Conservation (phyloP, 495 filamentous ascomycete genomes). For the Aspergillus avenaceus region DNA sequence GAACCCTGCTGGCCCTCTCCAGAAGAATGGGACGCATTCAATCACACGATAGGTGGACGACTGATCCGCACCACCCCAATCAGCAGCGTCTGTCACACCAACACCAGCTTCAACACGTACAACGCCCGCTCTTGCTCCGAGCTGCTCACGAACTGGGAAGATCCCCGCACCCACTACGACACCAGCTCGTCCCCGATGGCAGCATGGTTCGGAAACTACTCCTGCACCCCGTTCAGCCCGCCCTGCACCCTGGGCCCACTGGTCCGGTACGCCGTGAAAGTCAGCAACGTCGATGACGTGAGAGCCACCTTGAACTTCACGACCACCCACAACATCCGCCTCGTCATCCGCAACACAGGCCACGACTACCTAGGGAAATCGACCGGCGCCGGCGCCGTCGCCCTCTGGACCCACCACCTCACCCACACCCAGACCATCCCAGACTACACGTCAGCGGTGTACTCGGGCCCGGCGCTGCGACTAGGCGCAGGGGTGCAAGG, state of each 20-base stretch:
- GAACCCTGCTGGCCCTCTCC: conserved; percentile 10
- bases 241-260: background rate
- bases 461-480: conserved; percentile 47
- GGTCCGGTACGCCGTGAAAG: background rate
- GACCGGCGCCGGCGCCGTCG: conserved; percentile 51
- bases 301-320: conserved; percentile 37
- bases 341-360: conserved; percentile 66
- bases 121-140: background rate
- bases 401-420: conserved; percentile 55
- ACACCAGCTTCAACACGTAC: background rate
- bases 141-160: background rate
- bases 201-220: background rate
- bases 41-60: conserved; percentile 4
- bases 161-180: background rate
- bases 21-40: conserved; percentile 7
- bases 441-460: conserved; percentile 29
- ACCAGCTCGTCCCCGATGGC: background rate
- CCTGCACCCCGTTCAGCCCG: background rate
- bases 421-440: conserved; percentile 34
- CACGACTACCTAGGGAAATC: conserved; percentile 53
- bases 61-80: background rate
- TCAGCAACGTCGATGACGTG: background rate
- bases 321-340: conserved; percentile 50
- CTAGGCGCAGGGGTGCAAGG: conserved; percentile 52
- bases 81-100: conserved; percentile 1